Evolutionary conservation across 2,329 filamentous ascomycete genomes (phyloP).

Genomic region (Camptophora hylomeconis): DNA sequence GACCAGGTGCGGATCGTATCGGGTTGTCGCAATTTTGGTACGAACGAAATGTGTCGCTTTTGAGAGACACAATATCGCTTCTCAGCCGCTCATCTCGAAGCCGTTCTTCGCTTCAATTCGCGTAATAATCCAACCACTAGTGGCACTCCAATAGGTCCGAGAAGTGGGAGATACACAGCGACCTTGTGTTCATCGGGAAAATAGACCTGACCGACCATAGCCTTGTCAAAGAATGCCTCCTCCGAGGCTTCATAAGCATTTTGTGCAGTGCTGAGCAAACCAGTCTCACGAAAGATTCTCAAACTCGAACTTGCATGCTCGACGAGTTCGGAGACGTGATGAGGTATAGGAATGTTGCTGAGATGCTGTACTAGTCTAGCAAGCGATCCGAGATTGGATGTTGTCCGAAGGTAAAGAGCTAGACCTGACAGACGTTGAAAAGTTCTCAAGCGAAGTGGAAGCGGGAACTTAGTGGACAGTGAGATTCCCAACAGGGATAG

Average conservation of each 20-base stretch:
- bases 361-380: constrained; percentile 73
- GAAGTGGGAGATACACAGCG: constrained; percentile 81
- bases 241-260: constrained; percentile 83
- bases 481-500: constrained; percentile 79
- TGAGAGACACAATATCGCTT: too few species aligned
- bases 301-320: constrained; percentile 67
- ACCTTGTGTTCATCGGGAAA: constrained; percentile 98
- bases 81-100: too few species aligned
- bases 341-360: constrained; percentile 81
- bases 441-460: constrained; percentile 74
- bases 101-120: too few species aligned
- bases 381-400: constrained; percentile 84
- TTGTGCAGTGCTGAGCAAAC: constrained; percentile 58
- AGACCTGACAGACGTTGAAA: constrained; percentile 75
- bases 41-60: too few species aligned
- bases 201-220: constrained; percentile 97
- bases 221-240: constrained; percentile 93
- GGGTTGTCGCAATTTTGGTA: too few species aligned
- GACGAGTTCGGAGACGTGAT: constrained; percentile 74
- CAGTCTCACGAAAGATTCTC: constrained; percentile 30
- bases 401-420: constrained; percentile 74
- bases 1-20: too few species aligned
- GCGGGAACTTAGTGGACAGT: constrained; percentile 35
- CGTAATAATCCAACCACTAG: constrained; percentile 72
- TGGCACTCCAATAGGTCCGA: constrained; percentile 85